phyloP scores from a whole-genome alignment of 257 asterid species.

The Penstemon davidsonii region DNA sequence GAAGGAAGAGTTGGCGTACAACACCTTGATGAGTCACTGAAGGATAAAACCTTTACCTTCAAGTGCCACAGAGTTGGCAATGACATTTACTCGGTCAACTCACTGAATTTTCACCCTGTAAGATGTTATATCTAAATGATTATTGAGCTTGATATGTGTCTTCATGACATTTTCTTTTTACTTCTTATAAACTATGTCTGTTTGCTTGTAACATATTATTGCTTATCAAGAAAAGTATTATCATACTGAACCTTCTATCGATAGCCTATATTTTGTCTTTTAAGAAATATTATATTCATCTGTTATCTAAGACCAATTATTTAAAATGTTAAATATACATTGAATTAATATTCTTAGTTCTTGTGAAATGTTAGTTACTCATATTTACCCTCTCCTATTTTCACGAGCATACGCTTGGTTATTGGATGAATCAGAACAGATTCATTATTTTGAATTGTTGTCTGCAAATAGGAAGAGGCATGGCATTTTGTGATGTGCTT shows the following conservation, averaged over 20 bases:
- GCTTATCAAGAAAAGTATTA: conserved; percentile 1
- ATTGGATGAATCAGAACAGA: not conserved
- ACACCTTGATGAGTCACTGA: conserved; percentile 81
- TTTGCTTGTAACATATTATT: not conserved
- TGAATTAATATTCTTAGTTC: not conserved
- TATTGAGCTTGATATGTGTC: conserved; percentile 12
- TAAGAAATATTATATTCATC: too few species aligned
- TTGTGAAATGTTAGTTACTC: not conserved
- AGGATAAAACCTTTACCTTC: conserved; percentile 86
- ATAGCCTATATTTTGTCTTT: not conserved
- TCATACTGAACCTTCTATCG: conserved; percentile 10
- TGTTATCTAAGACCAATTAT: too few species aligned
- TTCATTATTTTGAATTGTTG: not conserved
- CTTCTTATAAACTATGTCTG: conserved; percentile 7
- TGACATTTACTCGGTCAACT: conserved; percentile 87
- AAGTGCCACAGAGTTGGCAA: conserved; percentile 94
- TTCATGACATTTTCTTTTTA: not conserved
- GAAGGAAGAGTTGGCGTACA: conserved; percentile 99
- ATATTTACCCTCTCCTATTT: not conserved
- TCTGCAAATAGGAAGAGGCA: not conserved
- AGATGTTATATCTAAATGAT: conserved; percentile 36
- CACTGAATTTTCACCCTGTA: conserved; percentile 94
- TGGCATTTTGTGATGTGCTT: not conserved
- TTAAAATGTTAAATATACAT: too few species aligned
- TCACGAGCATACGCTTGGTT: not conserved